Percentiles rank a stretch among this genome's conserved stretches.
Evolutionary conservation across 345 rosid genomes (phyloP).

Genomic region (Populus pruinosa): DNA sequence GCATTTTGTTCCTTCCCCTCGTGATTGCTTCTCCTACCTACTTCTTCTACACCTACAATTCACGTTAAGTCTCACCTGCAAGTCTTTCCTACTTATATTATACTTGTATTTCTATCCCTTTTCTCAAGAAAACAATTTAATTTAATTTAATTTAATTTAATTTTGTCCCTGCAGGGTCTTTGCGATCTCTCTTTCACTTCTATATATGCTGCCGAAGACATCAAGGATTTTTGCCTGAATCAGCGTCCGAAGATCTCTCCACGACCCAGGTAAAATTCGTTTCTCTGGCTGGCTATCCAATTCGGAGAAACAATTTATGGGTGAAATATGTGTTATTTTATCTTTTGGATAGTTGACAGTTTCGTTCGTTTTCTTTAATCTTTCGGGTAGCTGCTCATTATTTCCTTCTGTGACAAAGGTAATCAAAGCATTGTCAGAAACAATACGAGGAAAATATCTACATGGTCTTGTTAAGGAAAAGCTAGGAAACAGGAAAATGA

Average conservation of each 20-base stretch:
- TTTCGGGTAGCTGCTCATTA: no score
- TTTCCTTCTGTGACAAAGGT: background rate
- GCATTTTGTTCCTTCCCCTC: no score
- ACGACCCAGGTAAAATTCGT: slow-evolving; percentile 24
- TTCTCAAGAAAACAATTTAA: no score
- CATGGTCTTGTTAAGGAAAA: slow-evolving; percentile 37
- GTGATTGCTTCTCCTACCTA: no score
- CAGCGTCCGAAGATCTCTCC: slow-evolving; percentile 61
- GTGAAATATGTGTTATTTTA: no score
- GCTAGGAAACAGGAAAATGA: slow-evolving; percentile 42
- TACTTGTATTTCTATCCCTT: no score
- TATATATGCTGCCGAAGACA: slow-evolving; percentile 6
- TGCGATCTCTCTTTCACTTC: no score
- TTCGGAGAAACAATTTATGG: background rate
- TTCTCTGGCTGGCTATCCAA: background rate
- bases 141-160: no score
- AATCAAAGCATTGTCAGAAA: slow-evolving; percentile 43
- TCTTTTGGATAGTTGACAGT: no score
- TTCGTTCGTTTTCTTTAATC: no score
- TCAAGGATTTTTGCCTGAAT: slow-evolving; percentile 35
- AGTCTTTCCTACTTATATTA: background rate
- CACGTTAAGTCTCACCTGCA: background rate
- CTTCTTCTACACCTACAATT: background rate
- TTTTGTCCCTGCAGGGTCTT: no score
- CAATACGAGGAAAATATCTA: slow-evolving; percentile 57